Evolutionary conservation across 345 rosid species (phyloP).

Genomic region (Bruguiera parviflora): DNA sequence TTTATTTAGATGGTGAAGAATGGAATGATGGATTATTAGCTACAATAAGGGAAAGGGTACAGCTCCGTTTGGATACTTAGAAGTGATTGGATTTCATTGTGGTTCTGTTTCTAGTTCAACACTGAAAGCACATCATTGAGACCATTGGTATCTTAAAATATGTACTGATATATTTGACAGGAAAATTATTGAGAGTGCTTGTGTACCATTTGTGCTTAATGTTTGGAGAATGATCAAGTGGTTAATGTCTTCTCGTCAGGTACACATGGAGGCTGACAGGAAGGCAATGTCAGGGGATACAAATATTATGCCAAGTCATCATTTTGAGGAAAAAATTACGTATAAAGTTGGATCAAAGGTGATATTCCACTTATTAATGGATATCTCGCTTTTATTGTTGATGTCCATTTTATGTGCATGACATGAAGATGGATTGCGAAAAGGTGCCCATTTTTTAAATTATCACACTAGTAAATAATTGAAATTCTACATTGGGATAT

Average conservation of each 20-base stretch:
- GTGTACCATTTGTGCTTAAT: not conserved
- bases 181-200: not conserved
- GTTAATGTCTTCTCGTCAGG: conserved; percentile 39
- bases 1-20: conserved; percentile 70
- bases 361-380: conserved; percentile 7
- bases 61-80: conserved; percentile 9
- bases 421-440: not conserved
- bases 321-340: conserved; percentile 59
- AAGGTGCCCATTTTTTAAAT: not conserved
- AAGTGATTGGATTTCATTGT: not conserved
- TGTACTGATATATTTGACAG: not conserved
- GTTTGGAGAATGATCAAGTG: not conserved
- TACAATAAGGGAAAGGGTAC: conserved; percentile 89
- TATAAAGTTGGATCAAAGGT: conserved; percentile 84
- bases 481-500: not conserved
- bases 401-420: conserved; percentile 2
- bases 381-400: not conserved
- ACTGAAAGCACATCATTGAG: conserved; percentile 10
- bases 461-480: not conserved
- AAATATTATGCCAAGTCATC: conserved; percentile 29
- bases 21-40: conserved; percentile 96
- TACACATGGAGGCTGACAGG: conserved; percentile 91
- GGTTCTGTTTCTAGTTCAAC: conserved; percentile 11
- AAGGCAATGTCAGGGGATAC: conserved; percentile 59
- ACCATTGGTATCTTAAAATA: conserved; percentile 2